A percentile compares a stretch with the other conserved stretches of the same genome.
These are phyloP conservation scores for Nemophila menziesii DNA, from an alignment of 257 asterid genomes.

Conservation along the genomic window DNA sequence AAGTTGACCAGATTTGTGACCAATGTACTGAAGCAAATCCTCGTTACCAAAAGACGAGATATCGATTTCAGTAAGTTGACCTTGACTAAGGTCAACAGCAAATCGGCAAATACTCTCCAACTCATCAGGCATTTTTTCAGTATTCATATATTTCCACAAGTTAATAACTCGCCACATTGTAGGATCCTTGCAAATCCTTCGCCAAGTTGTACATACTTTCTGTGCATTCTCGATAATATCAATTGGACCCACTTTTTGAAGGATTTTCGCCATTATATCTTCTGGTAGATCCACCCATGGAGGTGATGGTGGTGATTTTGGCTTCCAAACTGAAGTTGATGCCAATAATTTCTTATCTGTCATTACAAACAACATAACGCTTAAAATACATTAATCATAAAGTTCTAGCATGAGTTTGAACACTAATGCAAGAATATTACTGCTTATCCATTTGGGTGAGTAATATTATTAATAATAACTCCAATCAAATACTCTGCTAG, in stretches of 20 bases:
- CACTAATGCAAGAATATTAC: background rate
- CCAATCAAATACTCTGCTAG: background rate
- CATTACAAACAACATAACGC: background rate
- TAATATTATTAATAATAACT: too few relatives aligned
- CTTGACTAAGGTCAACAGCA: constrained; percentile 41
- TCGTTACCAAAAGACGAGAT: constrained; percentile 13
- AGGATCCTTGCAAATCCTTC: constrained; percentile 3
- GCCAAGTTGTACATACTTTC: constrained; percentile 3
- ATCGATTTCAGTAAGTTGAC: constrained; percentile 22
- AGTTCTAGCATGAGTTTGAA: too few relatives aligned
- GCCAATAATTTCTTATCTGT: background rate
- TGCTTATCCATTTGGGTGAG: too few relatives aligned
- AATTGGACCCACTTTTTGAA: background rate
- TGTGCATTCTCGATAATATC: background rate
- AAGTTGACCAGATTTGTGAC: constrained; percentile 17
- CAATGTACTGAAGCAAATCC: constrained; percentile 24
- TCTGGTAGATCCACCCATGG: background rate
- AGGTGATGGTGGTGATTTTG: background rate
- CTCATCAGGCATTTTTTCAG: background rate
- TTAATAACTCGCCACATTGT: constrained; percentile 8
- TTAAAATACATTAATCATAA: background rate
- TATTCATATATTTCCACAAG: background rate
- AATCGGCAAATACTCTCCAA: constrained; percentile 18
- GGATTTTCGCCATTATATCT: background rate
- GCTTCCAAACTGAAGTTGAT: background rate